These are phyloP conservation scores for Pseudonitzschia delicatissima DNA, from an alignment of 108 stramenopile genomes.

Conservation along the genomic window DNA sequence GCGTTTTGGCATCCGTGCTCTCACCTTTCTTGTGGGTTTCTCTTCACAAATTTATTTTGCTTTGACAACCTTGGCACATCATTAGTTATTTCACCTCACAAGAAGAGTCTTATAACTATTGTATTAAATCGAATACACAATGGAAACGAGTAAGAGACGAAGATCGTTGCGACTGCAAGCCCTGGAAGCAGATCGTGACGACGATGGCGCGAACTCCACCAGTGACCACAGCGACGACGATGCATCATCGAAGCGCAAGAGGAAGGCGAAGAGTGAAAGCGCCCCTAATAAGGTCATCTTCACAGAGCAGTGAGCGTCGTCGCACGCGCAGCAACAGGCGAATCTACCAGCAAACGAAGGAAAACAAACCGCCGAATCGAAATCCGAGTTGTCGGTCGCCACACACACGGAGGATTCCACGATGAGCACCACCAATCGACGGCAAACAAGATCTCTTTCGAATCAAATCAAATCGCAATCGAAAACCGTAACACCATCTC, in stretches of 20 bases:
- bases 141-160: background rate
- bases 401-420: background rate
- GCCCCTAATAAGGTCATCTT: background rate
- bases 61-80: no score
- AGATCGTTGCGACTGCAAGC: slow-evolving; percentile 1
- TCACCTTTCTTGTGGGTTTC: no score
- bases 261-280: background rate
- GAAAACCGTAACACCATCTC: slow-evolving; percentile 1
- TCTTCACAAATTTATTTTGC: no score
- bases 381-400: background rate
- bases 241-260: background rate
- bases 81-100: no score
- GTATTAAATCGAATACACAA: no score
- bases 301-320: background rate
- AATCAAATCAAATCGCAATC: background rate
- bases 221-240: background rate
- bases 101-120: no score
- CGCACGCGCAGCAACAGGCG: background rate
- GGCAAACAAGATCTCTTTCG: background rate
- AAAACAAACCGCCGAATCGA: background rate
- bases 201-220: background rate
- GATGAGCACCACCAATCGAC: background rate
- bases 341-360: background rate
- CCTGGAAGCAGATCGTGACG: background rate
- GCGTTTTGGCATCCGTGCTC: no score